Percentiles rank a stretch among this genome's conserved stretches.
phyloP scores from a whole-genome alignment of 2,329 filamentous ascomycete species.

The Cercospora janseana region DNA sequence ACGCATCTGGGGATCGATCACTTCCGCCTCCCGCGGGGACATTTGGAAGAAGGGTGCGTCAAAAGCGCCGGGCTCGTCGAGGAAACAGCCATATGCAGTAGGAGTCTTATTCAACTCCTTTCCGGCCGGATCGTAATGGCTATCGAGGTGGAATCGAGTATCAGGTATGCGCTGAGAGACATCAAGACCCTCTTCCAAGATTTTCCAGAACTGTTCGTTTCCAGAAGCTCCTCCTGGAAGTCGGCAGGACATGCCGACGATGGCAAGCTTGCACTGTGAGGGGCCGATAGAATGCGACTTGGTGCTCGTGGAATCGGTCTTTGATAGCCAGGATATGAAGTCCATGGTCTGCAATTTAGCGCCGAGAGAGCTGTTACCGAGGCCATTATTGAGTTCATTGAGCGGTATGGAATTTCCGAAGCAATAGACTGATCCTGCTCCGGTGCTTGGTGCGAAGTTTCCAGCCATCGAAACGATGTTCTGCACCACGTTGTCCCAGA shows the following conservation, averaged over 20 bases:
- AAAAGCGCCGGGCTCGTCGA: conserved; percentile 42
- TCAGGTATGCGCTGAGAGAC: conserved; percentile 16
- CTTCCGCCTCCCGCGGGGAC: conserved; percentile 31
- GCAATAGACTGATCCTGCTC: conserved; percentile 11
- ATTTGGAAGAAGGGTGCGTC: conserved; percentile 46
- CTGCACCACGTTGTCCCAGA: conserved; percentile 31
- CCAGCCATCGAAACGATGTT: conserved; percentile 24
- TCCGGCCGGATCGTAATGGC: conserved; percentile 20
- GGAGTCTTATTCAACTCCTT: conserved; percentile 25
- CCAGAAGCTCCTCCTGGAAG: conserved; percentile 9
- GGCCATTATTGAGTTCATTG: conserved; percentile 25
- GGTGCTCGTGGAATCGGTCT: neutral
- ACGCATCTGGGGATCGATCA: conserved; percentile 18
- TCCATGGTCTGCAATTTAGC: conserved; percentile 5
- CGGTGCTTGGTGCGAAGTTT: neutral
- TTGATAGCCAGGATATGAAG: conserved; percentile 11
- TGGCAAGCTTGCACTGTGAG: conserved; percentile 9
- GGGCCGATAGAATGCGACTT: neutral
- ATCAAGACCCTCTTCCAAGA: conserved; percentile 18
- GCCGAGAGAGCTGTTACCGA: conserved; percentile 10
- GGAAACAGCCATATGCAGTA: conserved; percentile 40
- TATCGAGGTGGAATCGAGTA: conserved; percentile 18
- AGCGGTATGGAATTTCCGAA: conserved; percentile 31
- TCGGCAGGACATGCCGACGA: conserved; percentile 16
- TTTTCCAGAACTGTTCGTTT: conserved; percentile 22